phyloP scores from a whole-genome alignment of 768 basidiomycete genomes.

The Calocybe cyanea region DNA sequence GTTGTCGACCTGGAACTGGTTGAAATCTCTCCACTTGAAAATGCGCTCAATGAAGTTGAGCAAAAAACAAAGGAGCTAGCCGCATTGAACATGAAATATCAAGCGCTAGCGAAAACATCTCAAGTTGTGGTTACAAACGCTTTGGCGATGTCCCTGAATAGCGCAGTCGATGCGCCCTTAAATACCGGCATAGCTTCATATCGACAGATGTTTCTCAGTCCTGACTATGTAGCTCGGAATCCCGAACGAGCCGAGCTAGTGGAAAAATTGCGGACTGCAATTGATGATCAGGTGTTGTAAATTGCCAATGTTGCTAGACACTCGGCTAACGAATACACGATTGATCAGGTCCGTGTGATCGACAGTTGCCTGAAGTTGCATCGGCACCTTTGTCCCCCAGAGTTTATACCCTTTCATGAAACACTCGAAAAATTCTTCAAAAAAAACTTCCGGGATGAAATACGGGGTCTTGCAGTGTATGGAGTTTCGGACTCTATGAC shows the following conservation, averaged over 20 bases:
- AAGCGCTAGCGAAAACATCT: constrained; percentile 71
- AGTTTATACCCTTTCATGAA: constrained; percentile 91
- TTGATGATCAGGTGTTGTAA: constrained; percentile 91
- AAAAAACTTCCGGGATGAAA: constrained; percentile 82
- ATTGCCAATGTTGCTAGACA: too few relatives aligned
- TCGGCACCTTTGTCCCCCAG: constrained; percentile 73
- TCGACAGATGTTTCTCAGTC: constrained; percentile 70
- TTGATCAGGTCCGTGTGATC: constrained; percentile 67
- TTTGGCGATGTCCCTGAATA: constrained; percentile 83
- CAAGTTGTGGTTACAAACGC: constrained; percentile 75
- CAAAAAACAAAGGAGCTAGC: constrained; percentile 75
- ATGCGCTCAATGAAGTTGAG: constrained; percentile 77
- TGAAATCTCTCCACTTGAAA: constrained; percentile 84
- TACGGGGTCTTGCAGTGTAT: constrained; percentile 65
- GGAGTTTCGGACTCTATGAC: constrained; percentile 46
- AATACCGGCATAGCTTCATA: constrained; percentile 78
- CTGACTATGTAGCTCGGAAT: constrained; percentile 62
- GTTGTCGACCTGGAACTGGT: constrained; percentile 64
- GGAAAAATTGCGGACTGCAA: constrained; percentile 65
- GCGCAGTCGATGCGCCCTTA: constrained; percentile 77
- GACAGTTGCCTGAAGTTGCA: constrained; percentile 84
- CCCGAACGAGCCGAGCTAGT: constrained; percentile 70
- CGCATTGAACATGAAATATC: constrained; percentile 65
- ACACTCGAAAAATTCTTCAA: constrained; percentile 83
- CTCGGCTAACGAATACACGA: constrained; percentile 1